Conservation (phyloP, 2,329 filamentous ascomycete genomes). For the Nigrospora oryzae region DNA sequence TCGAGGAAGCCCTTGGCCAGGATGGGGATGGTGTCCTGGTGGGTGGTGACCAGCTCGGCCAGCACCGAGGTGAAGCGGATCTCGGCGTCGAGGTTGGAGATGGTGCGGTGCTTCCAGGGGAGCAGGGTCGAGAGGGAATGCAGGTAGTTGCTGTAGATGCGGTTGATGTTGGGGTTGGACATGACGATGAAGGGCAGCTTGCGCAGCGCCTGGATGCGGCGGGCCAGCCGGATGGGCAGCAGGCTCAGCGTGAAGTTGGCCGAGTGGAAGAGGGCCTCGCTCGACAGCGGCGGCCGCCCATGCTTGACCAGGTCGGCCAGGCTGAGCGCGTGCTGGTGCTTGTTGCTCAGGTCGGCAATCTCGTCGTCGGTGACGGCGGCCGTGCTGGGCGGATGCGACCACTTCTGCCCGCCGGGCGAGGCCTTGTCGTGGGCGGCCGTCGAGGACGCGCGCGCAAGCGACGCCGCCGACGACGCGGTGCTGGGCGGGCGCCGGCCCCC, state of each 20-base stretch:
- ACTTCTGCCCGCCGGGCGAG: conserved; percentile 13
- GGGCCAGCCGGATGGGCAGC: conserved; percentile 83
- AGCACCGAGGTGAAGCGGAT: conserved; percentile 87
- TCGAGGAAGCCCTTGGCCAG: conserved; percentile 90
- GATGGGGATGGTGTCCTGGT: conserved; percentile 88
- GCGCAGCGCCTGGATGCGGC: conserved; percentile 85
- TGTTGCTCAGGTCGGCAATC: conserved; percentile 68
- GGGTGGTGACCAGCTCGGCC: conserved; percentile 89
- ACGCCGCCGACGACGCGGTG: no score
- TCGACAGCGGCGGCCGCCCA: conserved; percentile 77
- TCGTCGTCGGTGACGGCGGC: conserved; percentile 61
- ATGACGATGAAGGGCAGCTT: conserved; percentile 97
- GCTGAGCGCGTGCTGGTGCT: conserved; percentile 72
- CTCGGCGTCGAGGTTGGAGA: conserved; percentile 76
- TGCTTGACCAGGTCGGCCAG: conserved; percentile 80
- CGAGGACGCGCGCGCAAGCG: no score
- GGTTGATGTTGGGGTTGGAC: conserved; percentile 89
- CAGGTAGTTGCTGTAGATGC: conserved; percentile 93
- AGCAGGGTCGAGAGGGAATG: conserved; percentile 87
- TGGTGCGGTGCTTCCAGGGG: conserved; percentile 64
- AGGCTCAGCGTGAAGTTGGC: conserved; percentile 94
- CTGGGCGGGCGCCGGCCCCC: conserved; percentile 6
- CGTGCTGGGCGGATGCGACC: conserved; percentile 33
- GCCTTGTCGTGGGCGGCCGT: no score
- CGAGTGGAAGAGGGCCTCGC: conserved; percentile 72